Evolutionary conservation across 129 eudicot species (phyloP), one percentile per base, ranked within the genome.

Genomic region (Glebionis coronaria): DNA sequence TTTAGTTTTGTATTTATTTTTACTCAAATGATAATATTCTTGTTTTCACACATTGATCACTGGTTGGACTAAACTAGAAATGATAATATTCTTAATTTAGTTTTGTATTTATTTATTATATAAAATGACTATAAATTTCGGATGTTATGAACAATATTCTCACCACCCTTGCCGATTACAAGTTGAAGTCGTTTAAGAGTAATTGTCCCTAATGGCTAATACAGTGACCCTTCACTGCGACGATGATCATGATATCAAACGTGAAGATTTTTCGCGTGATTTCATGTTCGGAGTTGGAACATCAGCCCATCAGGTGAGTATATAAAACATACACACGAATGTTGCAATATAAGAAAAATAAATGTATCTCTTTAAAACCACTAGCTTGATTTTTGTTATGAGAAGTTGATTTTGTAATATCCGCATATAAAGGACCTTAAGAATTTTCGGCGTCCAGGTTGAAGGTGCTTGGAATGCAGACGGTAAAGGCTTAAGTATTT

Each of bases 221-320:
- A n/a, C n/a, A n/a, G n/a, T n/a, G n/a, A n/a, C n/a, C n/a, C n/a
- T 31, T 31, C 7, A 5, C 8, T 0, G 8, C 51, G 14, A 25
- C 9, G 9, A 23, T 27, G 18, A 57, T 57, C 62, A 31, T 12
- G 5, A 65, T 18, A 4, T 65, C 16, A 73, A 73, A 56, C 78
- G 78, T 56, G 14, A 3, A 0, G 65, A 73, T 44, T 75, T 75
- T 68, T 63, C 74, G 4, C 3, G 1, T 59, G 23, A 52, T 23
- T 75, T 75, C 38, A 59, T 68, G 63, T 75, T 68, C 0, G 74
- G 79, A 65, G 72, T 73, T 25, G 78, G 78, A 65, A 65, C 78
- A 29, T 65, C 78, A 16, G 65, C 78, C 12, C 6, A 68, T 60
- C 79, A 75, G 49, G 79, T 71, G 15, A 14, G 16, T 38, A 18